Evolutionary conservation across 2,329 filamentous ascomycete genomes (phyloP).

Genomic region (Gaeumannomyces sp.): DNA sequence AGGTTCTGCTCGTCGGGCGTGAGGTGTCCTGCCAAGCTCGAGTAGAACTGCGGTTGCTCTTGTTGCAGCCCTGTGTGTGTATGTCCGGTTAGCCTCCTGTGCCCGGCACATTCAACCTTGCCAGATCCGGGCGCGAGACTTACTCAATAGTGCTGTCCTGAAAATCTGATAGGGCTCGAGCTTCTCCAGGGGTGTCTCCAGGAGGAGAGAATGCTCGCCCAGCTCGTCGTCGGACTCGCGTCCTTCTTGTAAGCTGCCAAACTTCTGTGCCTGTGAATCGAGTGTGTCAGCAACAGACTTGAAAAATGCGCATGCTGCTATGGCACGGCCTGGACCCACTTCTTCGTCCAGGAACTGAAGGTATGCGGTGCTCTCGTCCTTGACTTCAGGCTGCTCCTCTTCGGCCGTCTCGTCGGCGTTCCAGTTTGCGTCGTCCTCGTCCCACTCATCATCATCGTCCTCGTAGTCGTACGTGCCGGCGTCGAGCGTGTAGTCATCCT

Average conservation of each 20-base stretch:
- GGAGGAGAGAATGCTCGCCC: constrained; percentile 82
- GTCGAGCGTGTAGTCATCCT: constrained; percentile 75
- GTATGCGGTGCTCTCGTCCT: constrained; percentile 90
- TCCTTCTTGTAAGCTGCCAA: constrained; percentile 54
- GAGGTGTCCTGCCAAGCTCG: constrained; percentile 70
- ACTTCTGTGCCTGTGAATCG: constrained; percentile 65
- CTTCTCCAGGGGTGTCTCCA: constrained; percentile 91
- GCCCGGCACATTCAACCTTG: background rate
- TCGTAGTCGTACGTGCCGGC: constrained; percentile 54
- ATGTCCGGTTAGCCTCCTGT: constrained; percentile 22
- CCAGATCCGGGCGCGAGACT: constrained; percentile 29
- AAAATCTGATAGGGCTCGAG: constrained; percentile 92
- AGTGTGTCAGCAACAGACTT: constrained; percentile 18
- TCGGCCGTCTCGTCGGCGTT: constrained; percentile 64
- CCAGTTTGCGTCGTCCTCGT: constrained; percentile 78
- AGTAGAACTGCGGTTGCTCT: constrained; percentile 85
- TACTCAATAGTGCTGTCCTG: constrained; percentile 75
- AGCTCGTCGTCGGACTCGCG: constrained; percentile 80
- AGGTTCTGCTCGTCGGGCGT: constrained; percentile 74
- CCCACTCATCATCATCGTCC: constrained; percentile 77
- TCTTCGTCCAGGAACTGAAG: constrained; percentile 94
- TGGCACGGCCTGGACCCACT: constrained; percentile 37
- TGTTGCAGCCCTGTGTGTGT: constrained; percentile 66
- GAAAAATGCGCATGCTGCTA: constrained; percentile 9
- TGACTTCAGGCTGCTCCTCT: constrained; percentile 57